phyloP scores from a whole-genome alignment of 495 filamentous ascomycete genomes.

The Neurospora intermedia region DNA sequence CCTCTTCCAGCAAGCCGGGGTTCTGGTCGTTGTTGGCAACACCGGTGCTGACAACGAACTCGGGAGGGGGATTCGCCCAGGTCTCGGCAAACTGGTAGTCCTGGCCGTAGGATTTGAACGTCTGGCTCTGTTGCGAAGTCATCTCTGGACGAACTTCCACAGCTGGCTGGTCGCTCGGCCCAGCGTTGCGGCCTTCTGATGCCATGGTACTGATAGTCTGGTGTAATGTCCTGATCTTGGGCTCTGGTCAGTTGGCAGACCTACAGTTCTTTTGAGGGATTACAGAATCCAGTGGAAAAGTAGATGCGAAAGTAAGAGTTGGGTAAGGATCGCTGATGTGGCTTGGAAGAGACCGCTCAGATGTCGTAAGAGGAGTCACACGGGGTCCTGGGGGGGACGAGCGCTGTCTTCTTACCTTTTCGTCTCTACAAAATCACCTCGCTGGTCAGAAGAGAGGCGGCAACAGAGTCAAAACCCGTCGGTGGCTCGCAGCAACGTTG shows the following conservation, averaged over 20 bases:
- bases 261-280: background rate
- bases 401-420: background rate
- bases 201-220: conserved; percentile 3
- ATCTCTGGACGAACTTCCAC: conserved; percentile 2
- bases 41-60: conserved; percentile 8
- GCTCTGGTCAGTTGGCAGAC: background rate
- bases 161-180: background rate
- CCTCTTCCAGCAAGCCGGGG: background rate
- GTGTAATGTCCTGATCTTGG: background rate
- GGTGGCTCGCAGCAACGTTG: background rate
- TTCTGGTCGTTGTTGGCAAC: background rate
- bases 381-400: background rate
- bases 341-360: background rate
- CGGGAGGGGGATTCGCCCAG: conserved; percentile 15
- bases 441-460: background rate
- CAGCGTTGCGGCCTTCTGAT: conserved; percentile 2
- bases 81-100: conserved; percentile 19
- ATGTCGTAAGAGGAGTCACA: background rate
- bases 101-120: conserved; percentile 10
- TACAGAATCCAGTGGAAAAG: background rate
- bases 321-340: background rate
- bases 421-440: background rate
- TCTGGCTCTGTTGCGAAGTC: background rate
- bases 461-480: background rate
- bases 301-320: background rate